A percentile compares a stretch with the other conserved stretches of the same genome.
These are phyloP conservation scores for Mikania micrantha DNA, from an alignment of 129 eudicot genomes.

Conservation along the genomic window DNA sequence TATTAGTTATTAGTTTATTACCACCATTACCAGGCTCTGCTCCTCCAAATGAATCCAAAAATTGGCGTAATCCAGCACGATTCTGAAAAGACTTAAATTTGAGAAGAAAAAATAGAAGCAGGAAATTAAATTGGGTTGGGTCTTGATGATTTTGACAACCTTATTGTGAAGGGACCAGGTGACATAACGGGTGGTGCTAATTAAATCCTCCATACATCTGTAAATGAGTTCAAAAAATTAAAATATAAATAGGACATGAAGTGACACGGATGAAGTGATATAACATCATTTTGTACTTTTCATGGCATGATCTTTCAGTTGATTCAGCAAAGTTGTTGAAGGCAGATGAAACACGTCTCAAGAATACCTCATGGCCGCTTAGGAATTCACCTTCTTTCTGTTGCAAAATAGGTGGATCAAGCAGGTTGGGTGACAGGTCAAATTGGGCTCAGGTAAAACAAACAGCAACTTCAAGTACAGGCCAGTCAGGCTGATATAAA, in stretches of 20 bases:
- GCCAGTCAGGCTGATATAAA: background rate
- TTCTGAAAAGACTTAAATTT: constrained; percentile 37
- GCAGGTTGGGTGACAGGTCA: background rate
- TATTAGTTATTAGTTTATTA: constrained; percentile 27
- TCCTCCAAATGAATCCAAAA: constrained; percentile 95
- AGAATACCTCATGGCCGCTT: constrained; percentile 84
- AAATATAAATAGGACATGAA: background rate
- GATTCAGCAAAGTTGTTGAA: constrained; percentile 84
- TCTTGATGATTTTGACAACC: constrained; percentile 33
- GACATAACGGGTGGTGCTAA: constrained; percentile 97
- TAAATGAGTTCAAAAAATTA: constrained; percentile 16
- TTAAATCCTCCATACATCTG: constrained; percentile 98
- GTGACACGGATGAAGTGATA: background rate
- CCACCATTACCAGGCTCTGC: constrained; percentile 51
- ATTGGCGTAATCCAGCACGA: constrained; percentile 94
- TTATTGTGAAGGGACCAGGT: constrained; percentile 99
- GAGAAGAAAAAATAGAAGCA: constrained; percentile 11
- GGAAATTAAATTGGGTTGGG: background rate
- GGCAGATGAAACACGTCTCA: constrained; percentile 64
- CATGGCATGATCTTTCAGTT: constrained; percentile 83
- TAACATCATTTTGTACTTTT: constrained; percentile 41
- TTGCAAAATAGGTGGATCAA: constrained; percentile 1
- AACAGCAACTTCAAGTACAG: background rate
- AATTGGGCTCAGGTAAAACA: background rate
- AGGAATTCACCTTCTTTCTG: constrained; percentile 96